Evolutionary conservation across 192 early-diverging fungal species (phyloP).

Genomic region (Spinellus fusiger): DNA sequence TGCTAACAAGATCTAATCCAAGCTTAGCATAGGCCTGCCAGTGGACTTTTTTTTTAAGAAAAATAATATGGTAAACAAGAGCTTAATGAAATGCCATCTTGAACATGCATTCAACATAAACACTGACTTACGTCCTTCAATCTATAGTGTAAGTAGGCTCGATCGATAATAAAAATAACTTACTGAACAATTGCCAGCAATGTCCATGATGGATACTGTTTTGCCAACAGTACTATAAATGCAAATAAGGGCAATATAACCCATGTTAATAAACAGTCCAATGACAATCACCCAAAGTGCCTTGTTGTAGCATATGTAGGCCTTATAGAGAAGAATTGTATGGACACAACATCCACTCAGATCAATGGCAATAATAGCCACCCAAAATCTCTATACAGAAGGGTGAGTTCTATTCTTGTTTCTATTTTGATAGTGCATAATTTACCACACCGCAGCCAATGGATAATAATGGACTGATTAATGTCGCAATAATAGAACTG

Average conservation of each 20-base stretch:
- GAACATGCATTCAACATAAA: no score
- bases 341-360: constrained; percentile 29
- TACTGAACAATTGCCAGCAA: constrained; percentile 26
- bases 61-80: not conserved
- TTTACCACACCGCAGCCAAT: not conserved
- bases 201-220: constrained; percentile 10
- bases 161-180: not conserved
- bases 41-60: constrained; percentile 8
- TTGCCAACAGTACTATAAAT: constrained; percentile 21
- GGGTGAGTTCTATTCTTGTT: not conserved
- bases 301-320: constrained; percentile 28
- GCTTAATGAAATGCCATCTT: no score
- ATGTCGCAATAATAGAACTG: not conserved
- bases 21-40: constrained; percentile 33
- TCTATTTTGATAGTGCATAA: not conserved
- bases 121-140: not conserved
- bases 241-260: constrained; percentile 20
- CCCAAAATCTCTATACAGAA: constrained; percentile 20
- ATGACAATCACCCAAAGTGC: constrained; percentile 13
- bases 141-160: not conserved
- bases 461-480: not conserved
- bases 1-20: constrained; percentile 24
- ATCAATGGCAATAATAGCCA: constrained; percentile 26
- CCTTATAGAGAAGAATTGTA: constrained; percentile 28
- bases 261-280: constrained; percentile 16